phyloP scores from a whole-genome alignment of 331 rosid species.

The Acacia concinna region DNA sequence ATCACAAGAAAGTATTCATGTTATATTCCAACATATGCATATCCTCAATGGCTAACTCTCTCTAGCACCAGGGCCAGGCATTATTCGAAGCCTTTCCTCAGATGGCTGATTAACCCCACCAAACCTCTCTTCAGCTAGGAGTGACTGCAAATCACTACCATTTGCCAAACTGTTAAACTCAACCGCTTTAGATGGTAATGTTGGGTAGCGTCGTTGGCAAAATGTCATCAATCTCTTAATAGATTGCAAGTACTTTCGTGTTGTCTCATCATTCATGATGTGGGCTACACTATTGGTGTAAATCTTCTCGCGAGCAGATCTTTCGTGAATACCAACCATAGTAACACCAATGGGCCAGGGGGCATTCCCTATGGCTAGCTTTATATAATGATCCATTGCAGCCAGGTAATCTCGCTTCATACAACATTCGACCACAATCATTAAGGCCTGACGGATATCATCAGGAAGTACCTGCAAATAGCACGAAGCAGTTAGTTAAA shows the following conservation, averaged over 20 bases:
- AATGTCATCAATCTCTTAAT: conserved; percentile 94
- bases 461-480: conserved; percentile 78
- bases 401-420: conserved; percentile 95
- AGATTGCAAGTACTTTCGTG: conserved; percentile 92
- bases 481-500: conserved; percentile 15
- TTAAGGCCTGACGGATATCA: conserved; percentile 81
- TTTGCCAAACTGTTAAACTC: conserved; percentile 99
- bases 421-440: conserved; percentile 87
- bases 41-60: conserved; percentile 40
- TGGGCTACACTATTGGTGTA: conserved; percentile 98
- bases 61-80: conserved; percentile 75
- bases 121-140: conserved; percentile 78
- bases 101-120: conserved; percentile 48
- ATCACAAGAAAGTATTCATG: conserved; percentile 4
- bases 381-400: conserved; percentile 97
- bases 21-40: conserved; percentile 11
- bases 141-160: conserved; percentile 95
- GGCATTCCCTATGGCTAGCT: conserved; percentile 93
- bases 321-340: conserved; percentile 99
- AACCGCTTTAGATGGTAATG: conserved; percentile 96
- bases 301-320: conserved; percentile 99
- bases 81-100: conserved; percentile 72
- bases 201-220: conserved; percentile 92
- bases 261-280: conserved; percentile 96
- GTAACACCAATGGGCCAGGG: conserved; percentile 99